Base-by-base conservation (phyloP, 2,329 filamentous ascomycete species). In the Rhinocladiella similis region DNA sequence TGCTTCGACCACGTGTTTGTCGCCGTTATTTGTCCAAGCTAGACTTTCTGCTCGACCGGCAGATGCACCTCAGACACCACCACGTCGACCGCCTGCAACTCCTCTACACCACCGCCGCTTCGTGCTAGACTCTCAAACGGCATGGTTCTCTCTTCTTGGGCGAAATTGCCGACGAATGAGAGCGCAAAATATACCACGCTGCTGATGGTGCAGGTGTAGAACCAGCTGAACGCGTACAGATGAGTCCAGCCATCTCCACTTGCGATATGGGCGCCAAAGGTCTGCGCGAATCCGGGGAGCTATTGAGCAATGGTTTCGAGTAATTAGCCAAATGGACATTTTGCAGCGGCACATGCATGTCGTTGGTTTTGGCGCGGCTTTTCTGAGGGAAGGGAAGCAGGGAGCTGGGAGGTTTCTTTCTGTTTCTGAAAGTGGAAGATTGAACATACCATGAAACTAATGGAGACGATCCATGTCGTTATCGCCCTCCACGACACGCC, bases 401-500 rank as follows among this genome's bases (percentile, higher is more conserved):
- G n/a, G n/a, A n/a, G n/a, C n/a, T n/a, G n/a, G n/a, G n/a, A n/a
- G n/a, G n/a, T n/a, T 25, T 25, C 22, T 25, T 7, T 25, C 22
- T 38, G 35, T 38, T 38, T 35, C 14, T 35, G 29, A n/a, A n/a
- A n/a, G n/a, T n/a, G n/a, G n/a, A n/a, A 25, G 7, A 36, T 29
- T n/a, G 13, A 13, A 55, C 38, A 13, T 45, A 58, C 52, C 53
- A 60, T 47, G 42, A 56, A 42, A 25, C 13, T 42, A 7, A 57
- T 27, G 1, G 53, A 47, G 27, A 82, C 71, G 5, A 86, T 47
- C 59, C 86, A 85, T 0, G 83, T 80, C 1, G 79, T 70, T 1
- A 82, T 70, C 4, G 0, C 83, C 80, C 2, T 79, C 70, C 3
- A 82, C 70, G 25, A 83, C 83, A 22, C 83, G 76, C 82, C 66